phyloP scores from a whole-genome alignment of 73 alveolate species.

The Paramecium primaurelia region DNA sequence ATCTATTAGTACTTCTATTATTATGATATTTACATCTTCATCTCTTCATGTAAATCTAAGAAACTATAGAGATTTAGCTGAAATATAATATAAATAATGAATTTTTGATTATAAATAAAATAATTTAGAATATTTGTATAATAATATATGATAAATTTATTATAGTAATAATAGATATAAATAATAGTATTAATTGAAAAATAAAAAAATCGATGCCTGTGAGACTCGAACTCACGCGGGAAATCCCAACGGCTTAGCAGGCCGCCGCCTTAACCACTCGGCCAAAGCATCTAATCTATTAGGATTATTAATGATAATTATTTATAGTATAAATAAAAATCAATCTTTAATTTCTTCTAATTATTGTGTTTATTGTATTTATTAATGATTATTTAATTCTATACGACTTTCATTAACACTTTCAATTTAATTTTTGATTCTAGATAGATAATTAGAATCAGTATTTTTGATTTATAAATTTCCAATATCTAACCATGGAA shows the following conservation, averaged over 20 bases:
- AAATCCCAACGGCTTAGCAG: constrained; percentile 94
- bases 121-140: too few species aligned
- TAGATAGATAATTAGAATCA: neutral
- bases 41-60: too few species aligned
- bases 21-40: too few species aligned
- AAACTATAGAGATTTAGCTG: too few species aligned
- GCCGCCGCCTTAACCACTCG: constrained; percentile 98
- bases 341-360: neutral
- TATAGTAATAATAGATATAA: too few species aligned
- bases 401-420: neutral
- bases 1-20: too few species aligned
- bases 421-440: neutral
- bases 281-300: constrained; percentile 78
- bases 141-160: too few species aligned
- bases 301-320: too few species aligned
- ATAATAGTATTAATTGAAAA: neutral
- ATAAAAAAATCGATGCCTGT: constrained; percentile 82
- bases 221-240: constrained; percentile 96
- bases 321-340: neutral
- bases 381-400: neutral
- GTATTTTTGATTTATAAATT: neutral
- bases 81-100: too few species aligned
- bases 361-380: neutral
- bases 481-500: neutral
- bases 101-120: too few species aligned